A percentile compares a stretch with the other conserved stretches of the same genome.
phyloP scores from a whole-genome alignment of 805 yeast species.

The Soucietia sequanensis region DNA sequence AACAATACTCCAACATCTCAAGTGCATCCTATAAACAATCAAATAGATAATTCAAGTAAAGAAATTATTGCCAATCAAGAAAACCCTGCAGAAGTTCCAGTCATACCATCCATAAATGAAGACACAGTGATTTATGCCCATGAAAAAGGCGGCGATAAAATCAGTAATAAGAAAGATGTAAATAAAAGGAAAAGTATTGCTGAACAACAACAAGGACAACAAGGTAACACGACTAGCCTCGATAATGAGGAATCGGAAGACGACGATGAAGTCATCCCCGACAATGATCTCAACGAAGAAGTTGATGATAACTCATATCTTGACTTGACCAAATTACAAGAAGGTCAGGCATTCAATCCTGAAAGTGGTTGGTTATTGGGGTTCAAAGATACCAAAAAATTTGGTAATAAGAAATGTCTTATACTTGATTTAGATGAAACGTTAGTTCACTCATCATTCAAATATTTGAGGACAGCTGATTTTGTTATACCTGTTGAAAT shows the following conservation, averaged over 20 bases:
- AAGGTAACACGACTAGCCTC: constrained; percentile 2
- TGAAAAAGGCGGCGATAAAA: too few species aligned
- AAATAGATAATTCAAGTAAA: constrained; percentile 1
- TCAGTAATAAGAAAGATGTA: too few species aligned
- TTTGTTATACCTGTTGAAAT: constrained; percentile 97
- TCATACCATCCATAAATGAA: neutral
- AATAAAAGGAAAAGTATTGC: neutral
- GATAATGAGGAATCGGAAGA: constrained; percentile 2
- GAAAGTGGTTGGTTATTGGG: constrained; percentile 65
- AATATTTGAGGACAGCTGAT: constrained; percentile 88
- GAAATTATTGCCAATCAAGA: constrained; percentile 2
- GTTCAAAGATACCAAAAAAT: constrained; percentile 43
- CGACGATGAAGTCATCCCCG: constrained; percentile 10
- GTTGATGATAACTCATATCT: constrained; percentile 32
- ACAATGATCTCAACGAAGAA: constrained; percentile 12
- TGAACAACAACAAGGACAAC: constrained; percentile 2
- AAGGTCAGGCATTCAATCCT: constrained; percentile 66
- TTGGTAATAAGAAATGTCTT: constrained; percentile 74
- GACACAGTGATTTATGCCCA: neutral
- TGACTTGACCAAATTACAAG: constrained; percentile 65
- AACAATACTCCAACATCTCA: constrained; percentile 13
- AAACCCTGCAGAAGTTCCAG: neutral
- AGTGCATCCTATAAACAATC: neutral
- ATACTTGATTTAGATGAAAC: constrained; percentile 95
- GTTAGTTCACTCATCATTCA: constrained; percentile 91